phyloP scores from a whole-genome alignment of 805 yeast genomes.

The Saccharomycopsis babjevae region DNA sequence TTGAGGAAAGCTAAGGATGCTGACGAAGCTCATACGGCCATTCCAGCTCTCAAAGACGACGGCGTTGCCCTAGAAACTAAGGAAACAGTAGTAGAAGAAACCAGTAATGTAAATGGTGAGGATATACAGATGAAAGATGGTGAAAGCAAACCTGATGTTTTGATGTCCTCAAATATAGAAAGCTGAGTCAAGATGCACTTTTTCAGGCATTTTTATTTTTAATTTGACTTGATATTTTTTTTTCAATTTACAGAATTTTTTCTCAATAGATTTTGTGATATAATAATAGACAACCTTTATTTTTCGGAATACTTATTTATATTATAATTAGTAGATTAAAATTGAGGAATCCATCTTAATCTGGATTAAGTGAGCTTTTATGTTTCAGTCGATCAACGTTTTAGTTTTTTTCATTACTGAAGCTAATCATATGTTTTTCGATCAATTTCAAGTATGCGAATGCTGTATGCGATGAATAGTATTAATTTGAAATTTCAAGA shows the following conservation, averaged over 20 bases:
- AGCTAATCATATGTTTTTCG: no score
- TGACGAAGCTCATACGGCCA: neutral
- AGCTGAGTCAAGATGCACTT: neutral
- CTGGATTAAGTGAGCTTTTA: no score
- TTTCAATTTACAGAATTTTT: neutral
- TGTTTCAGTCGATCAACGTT: no score
- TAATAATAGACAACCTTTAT: no score
- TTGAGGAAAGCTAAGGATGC: neutral
- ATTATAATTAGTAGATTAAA: no score
- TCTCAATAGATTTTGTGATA: no score
- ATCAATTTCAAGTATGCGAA: no score
- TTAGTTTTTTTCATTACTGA: no score
- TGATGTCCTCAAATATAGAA: neutral
- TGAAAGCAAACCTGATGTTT: neutral
- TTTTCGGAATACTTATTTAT: no score
- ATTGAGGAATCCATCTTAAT: no score
- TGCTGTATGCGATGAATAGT: neutral
- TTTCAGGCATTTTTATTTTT: neutral
- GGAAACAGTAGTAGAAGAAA: neutral
- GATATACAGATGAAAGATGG: neutral
- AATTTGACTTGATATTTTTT: neutral
- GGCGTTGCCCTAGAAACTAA: neutral
- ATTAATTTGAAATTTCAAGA: constrained; percentile 3
- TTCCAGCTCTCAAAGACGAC: neutral
- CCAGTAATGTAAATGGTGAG: neutral